Base-by-base conservation (phyloP, 495 filamentous ascomycete genomes). In the Daldinia vernicosa region DNA sequence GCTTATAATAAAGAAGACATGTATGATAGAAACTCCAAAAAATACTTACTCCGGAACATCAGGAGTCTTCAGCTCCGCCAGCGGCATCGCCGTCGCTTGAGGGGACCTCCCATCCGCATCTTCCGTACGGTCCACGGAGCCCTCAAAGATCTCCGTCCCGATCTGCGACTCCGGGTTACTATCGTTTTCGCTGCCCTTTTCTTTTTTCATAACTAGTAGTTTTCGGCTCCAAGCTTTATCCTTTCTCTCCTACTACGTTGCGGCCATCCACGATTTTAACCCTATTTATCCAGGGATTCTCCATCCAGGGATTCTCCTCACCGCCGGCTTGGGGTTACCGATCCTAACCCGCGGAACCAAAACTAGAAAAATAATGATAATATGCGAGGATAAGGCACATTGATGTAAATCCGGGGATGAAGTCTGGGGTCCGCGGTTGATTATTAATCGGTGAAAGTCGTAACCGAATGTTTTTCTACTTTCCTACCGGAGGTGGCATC, bases 41-140 rank as follows among this genome's bases (percentile, higher is more conserved):
- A 26, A 50, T 45, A 67, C 69, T 1, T 67, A 71, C 69, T 71
- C 69, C 17, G 69, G 69, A 37, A 71, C 52, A 15, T 58, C 62
- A 27, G 6, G 1, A 2, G 39, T 24, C 26, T 63, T 63, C 26
- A 52, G 59, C 4, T 45, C 51, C 1, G 19, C 32, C 19, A 51
- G 15, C 39, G 62, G 33, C 17, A 58, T 52, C 8, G n/a, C 12
- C n/a, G 52, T 63, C 35, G 8, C 32, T 35, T 53, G 30, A 28
- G 43, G 15, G 5, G 53, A 40, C 17, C 40, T 27, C 4, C 33
- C 53, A 54, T 67, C 26, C 12, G 51, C 58, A 59, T 71, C 45
- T 22, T 54, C 63, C 12, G 63, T 47, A 6, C 59, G 63, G 9
- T 71, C 69, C 9, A 60, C 54, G 14, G 59, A 59, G 1, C 43